Evolutionary conservation across 2,329 filamentous ascomycete genomes (phyloP).

Genomic region (Penicillium polonicum): DNA sequence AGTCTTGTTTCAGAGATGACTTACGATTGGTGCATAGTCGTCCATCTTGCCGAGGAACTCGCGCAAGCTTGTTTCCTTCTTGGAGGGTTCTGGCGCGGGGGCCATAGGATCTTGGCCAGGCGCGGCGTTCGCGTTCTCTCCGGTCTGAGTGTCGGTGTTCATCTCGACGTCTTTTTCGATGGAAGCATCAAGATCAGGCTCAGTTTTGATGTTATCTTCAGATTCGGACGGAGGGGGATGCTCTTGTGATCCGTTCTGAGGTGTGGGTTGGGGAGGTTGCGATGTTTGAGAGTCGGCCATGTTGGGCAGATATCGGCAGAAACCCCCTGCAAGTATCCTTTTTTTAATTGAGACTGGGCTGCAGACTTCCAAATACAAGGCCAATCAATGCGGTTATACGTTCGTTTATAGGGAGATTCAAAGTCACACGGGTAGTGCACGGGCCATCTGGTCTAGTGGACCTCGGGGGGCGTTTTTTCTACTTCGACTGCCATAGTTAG

Average conservation of each 20-base stretch:
- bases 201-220: constrained; percentile 20
- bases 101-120: constrained; percentile 47
- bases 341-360: constrained; percentile 16
- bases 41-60: constrained; percentile 97
- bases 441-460: not conserved
- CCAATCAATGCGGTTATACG: constrained; percentile 10
- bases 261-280: constrained; percentile 17
- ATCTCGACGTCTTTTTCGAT: constrained; percentile 42
- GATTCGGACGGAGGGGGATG: constrained; percentile 21
- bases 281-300: constrained; percentile 37
- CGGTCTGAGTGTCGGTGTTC: constrained; percentile 24
- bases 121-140: constrained; percentile 10
- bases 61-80: constrained; percentile 88
- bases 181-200: constrained; percentile 33
- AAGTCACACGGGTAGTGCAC: constrained; percentile 12
- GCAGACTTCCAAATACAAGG: constrained; percentile 3
- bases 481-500: not conserved
- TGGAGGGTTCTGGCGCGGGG: constrained; percentile 59
- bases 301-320: constrained; percentile 22
- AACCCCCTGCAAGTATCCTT: constrained; percentile 5
- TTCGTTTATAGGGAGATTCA: constrained; percentile 7
- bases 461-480: not conserved
- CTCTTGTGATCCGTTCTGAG: constrained; percentile 24
- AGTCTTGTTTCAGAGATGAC: constrained; percentile 34
- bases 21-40: constrained; percentile 93